Conservation (phyloP, 2,329 filamentous ascomycete species). For the Epichloe amarillans region DNA sequence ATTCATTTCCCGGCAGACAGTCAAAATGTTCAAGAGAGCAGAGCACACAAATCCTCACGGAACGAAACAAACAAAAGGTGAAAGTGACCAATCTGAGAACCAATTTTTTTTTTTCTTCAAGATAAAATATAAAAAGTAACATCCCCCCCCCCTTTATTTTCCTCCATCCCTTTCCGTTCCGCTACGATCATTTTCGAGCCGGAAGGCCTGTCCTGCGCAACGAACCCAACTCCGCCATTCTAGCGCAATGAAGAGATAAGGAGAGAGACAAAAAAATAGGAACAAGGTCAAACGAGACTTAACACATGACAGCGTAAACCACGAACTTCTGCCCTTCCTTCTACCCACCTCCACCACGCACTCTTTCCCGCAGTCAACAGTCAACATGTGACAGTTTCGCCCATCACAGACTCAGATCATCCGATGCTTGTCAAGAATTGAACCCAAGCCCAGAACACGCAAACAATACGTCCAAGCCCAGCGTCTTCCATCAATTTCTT, state of each 20-base stretch:
- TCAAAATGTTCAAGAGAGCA: too few relatives aligned
- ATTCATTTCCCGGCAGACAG: too few relatives aligned
- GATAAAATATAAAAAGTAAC: not conserved
- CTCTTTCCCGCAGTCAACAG: not conserved
- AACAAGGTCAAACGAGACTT: conserved; percentile 6
- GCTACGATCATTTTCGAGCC: conserved; percentile 11
- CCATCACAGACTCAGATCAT: not conserved
- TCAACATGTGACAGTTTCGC: not conserved
- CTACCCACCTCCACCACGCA: not conserved
- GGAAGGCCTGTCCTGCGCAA: conserved; percentile 6
- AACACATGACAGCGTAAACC: conserved; percentile 7
- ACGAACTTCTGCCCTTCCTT: not conserved
- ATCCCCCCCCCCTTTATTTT: not conserved
- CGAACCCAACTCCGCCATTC: conserved; percentile 15
- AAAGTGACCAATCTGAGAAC: not conserved
- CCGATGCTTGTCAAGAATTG: not conserved
- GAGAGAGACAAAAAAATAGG: conserved; percentile 6
- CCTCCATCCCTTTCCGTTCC: conserved; percentile 8
- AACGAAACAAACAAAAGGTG: too few relatives aligned
- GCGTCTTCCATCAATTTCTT: not conserved
- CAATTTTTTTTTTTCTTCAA: not conserved
- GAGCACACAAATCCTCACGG: too few relatives aligned
- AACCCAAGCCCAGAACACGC: not conserved
- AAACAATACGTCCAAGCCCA: not conserved
- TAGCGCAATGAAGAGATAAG: conserved; percentile 14